phyloP scores from a whole-genome alignment of 2,329 filamentous ascomycete genomes.

The Aspergillus vadensis region DNA sequence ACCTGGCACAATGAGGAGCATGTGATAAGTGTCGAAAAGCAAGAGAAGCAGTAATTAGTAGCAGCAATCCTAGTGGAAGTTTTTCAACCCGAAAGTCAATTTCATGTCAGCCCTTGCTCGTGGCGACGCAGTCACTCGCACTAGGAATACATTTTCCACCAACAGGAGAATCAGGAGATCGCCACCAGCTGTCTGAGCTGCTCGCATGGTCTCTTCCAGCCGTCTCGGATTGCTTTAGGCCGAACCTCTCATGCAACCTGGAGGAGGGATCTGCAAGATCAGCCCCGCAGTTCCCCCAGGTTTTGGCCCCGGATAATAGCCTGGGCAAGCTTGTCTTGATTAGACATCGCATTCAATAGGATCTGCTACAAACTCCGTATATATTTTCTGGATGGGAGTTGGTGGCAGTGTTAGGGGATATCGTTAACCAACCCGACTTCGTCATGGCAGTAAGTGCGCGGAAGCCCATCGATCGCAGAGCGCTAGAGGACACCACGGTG shows the following conservation, averaged over 20 bases:
- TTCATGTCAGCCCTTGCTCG: background rate
- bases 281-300: background rate
- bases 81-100: background rate
- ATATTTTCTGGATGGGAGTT: background rate
- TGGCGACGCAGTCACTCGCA: background rate
- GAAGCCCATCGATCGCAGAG: background rate
- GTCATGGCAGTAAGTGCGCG: background rate
- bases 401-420: background rate
- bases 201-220: background rate
- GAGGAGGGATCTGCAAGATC: background rate
- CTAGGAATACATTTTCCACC: conserved; percentile 3
- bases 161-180: background rate
- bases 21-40: no score
- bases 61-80: background rate
- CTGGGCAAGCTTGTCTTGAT: background rate
- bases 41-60: background rate
- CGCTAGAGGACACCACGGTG: background rate
- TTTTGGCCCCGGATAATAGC: background rate
- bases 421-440: background rate
- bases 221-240: background rate
- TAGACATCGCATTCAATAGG: background rate
- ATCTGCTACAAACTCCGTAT: background rate
- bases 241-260: background rate
- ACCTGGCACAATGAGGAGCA: background rate
- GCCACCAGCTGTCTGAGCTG: background rate